Evolutionary conservation across 2,329 filamentous ascomycete genomes (phyloP), one percentile per base, ranked within the genome.

Genomic region (Alternaria novae-zelandiae): DNA sequence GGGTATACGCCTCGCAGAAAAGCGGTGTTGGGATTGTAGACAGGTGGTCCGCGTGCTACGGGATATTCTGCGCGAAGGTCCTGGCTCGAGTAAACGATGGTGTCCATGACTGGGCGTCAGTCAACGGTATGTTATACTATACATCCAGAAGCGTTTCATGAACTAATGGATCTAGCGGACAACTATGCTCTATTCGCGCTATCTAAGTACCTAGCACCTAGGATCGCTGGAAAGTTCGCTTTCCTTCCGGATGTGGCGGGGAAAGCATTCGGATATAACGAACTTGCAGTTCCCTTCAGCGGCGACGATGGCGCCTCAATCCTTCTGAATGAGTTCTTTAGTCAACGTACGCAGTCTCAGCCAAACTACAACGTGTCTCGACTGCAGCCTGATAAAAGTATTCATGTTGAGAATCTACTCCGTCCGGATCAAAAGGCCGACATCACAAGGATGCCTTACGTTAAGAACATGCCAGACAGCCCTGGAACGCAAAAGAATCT

Each of bases 181-280:
- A 50, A 44, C 13, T 57, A 57, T 10, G 55, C 55, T 17, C 45
- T 57, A 8, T 44, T 41, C 25, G 55, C 55, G 11, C 45, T 57
- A 28, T 26, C 25, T 26, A 26, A 26, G 25, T 26, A 26, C 25
- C 25, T 57, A 12, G 45, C 30, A 8, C 54, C 21, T 49, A 9
- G 13, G 9, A 32, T 43, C 26, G 23, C 23, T 10, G 28, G 21
- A 4, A 49, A 49, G 2, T 49, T 49, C 46, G 4, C 46, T 17
- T 49, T 25, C 13, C 21, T 49, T 7, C 46, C 23, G 15, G 7
- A 45, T 3, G 10, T 49, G 46, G 7, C 12, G n/a, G 10, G 9
- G 2, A 10, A 26, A 26, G 25, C 8, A 10, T 26, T 23, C 4
- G 23, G 12, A 6, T 49, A 26, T 49, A 1, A 6, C 1, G 8